Evolutionary conservation across 164 flowering plant genomes (phyloP).

Genomic region (Macadamia integrifolia): DNA sequence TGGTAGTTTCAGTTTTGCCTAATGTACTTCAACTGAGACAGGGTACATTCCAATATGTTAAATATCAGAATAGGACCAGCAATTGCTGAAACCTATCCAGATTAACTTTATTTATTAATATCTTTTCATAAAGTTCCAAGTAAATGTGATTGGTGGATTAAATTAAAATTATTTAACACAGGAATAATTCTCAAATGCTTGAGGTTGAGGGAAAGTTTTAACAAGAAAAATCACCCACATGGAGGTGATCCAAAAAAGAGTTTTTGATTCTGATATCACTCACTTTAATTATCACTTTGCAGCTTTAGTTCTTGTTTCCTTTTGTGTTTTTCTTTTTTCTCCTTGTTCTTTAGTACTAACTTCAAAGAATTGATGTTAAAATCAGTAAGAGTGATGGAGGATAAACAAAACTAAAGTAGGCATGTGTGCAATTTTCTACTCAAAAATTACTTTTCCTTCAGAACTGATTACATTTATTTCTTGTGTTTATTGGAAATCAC

Average conservation of each 20-base stretch:
- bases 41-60: background rate
- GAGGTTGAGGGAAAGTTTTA: background rate
- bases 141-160: background rate
- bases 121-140: background rate
- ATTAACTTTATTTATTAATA: too few species aligned
- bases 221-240: constrained; percentile 11
- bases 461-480: background rate
- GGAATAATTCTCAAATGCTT: background rate
- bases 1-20: background rate
- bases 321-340: background rate
- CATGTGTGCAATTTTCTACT: background rate
- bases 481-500: constrained; percentile 16
- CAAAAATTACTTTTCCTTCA: background rate
- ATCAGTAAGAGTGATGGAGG: constrained; percentile 1
- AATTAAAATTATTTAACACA: background rate
- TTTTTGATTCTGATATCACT: constrained; percentile 1
- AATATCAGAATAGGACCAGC: background rate
- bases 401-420: background rate
- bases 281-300: constrained; percentile 28
- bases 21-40: background rate
- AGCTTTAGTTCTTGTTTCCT: constrained; percentile 23
- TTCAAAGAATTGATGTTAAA: constrained; percentile 4
- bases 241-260: constrained; percentile 16
- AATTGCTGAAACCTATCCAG: background rate
- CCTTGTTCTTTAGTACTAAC: background rate